phyloP scores from a whole-genome alignment of 2,329 filamentous ascomycete species.

The Davidsoniella virescens region DNA sequence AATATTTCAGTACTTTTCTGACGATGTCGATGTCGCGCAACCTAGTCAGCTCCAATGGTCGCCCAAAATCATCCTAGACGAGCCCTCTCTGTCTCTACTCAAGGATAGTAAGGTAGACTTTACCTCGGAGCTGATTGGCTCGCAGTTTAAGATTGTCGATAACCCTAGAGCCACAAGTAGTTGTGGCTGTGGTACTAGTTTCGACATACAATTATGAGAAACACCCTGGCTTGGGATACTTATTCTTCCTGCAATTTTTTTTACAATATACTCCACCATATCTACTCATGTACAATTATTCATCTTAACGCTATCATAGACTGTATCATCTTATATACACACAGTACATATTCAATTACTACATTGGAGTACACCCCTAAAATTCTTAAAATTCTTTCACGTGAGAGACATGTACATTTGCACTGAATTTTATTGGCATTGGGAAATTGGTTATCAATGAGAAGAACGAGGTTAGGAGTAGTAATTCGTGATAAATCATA shows the following conservation, averaged over 20 bases:
- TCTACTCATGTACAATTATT: neutral
- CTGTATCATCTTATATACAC: neutral
- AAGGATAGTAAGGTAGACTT: conserved; percentile 94
- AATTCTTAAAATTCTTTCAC: neutral
- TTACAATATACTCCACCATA: neutral
- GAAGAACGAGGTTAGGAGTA: too few relatives aligned
- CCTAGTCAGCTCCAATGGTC: conserved; percentile 19
- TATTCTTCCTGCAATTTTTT: too few relatives aligned
- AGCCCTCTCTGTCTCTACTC: conserved; percentile 69
- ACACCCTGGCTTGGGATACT: too few relatives aligned
- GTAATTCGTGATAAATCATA: conserved; percentile 8
- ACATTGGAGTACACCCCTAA: too few relatives aligned
- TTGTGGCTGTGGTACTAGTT: conserved; percentile 94
- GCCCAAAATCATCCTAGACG: conserved; percentile 79
- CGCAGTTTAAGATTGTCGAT: conserved; percentile 88
- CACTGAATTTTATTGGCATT: neutral
- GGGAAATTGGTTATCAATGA: too few relatives aligned
- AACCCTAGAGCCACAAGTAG: conserved; percentile 86
- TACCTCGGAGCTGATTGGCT: conserved; percentile 78
- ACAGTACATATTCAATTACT: neutral
- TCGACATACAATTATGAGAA: conserved; percentile 65
- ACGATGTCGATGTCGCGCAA: conserved; percentile 24
- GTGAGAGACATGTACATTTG: too few relatives aligned
- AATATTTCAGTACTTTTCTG: conserved; percentile 56
- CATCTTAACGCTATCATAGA: neutral